Evolutionary conservation across 495 filamentous ascomycete species (phyloP), one percentile per base, ranked within the genome.

Genomic region (Neurospora sp.): DNA sequence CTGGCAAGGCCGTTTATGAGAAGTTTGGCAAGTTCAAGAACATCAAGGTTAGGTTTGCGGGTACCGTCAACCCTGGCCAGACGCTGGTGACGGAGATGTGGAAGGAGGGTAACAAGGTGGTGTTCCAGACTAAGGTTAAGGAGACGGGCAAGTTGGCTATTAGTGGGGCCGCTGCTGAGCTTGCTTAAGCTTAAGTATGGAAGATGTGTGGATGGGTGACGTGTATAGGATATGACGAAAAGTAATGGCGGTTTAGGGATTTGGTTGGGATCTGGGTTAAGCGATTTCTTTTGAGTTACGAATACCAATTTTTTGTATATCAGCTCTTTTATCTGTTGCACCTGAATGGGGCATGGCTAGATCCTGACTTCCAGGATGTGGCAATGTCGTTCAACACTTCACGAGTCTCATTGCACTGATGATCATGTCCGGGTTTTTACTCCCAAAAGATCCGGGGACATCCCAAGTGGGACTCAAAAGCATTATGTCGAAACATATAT

Each of bases 71-170:
- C 35, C 96, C 96, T 1, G 96, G 96, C 7, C 93, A 99, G 89
- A 98, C 93, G 70, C 88, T 99, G 42, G 88, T 90, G 77, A 98
- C 94, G 40, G 96, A 98, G 89, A 97, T 97, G 93, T 99, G 96
- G 96, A 97, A 94, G 88, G 94, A 95, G 79, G 92, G 90, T n/a
- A 88, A 87, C 74, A 91, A 88, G 78, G 90, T 99, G 37, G 82
- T 97, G 68, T 99, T 99, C 87, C 94, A 98, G 88, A 89, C 90
- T 22, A 95, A 88, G 79, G 96, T 99, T 53, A 93, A 94, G 78
- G 96, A 99, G 87, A 99, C 96, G 69, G 96, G 96, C 66, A 98
- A 97, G 87, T 83, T 94, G 75, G 93, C 92, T 74, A 97, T 99
- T 82, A 88, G 88, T 11, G 93, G 91, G 14, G 96, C 92, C 22